phyloP scores from a whole-genome alignment of 805 yeast genomes.

The Cyberlindnera meyerae region DNA sequence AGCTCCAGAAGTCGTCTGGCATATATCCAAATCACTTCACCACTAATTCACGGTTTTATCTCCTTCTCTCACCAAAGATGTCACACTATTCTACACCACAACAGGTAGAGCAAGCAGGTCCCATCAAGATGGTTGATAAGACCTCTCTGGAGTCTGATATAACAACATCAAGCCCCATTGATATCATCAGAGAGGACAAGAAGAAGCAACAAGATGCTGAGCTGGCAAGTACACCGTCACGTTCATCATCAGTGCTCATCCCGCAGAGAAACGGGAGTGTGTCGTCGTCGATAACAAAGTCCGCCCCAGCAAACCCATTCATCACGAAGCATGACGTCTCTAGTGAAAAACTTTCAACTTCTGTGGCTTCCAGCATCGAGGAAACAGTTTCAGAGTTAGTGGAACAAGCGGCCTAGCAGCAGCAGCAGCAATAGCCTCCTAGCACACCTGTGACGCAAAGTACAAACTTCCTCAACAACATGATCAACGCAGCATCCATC shows the following conservation, averaged over 20 bases:
- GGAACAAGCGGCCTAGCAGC: slow-evolving; percentile 1
- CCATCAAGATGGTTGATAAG: too few species aligned
- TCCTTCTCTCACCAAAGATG: too few species aligned
- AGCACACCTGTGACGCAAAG: slow-evolving; percentile 16
- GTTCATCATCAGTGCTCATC: slow-evolving; percentile 8
- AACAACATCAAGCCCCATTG: too few species aligned
- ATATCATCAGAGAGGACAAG: too few species aligned
- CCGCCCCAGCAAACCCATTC: slow-evolving; percentile 47
- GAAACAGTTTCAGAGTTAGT: slow-evolving; percentile 15
- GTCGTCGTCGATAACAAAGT: slow-evolving; percentile 24
- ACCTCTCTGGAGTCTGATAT: too few species aligned
- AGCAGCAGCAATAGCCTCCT: slow-evolving; percentile 11
- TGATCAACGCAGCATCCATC: slow-evolving; percentile 15
- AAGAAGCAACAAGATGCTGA: too few species aligned
- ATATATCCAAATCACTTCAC: too few species aligned
- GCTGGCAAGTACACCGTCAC: too few species aligned
- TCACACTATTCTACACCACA: too few species aligned
- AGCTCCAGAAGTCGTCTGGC: too few species aligned
- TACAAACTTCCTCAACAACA: slow-evolving; percentile 19
- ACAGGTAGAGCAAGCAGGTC: too few species aligned
- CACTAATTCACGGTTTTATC: too few species aligned
- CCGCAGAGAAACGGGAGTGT: slow-evolving; percentile 5
- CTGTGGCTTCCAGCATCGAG: slow-evolving; percentile 21
- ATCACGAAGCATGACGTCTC: slow-evolving; percentile 49
- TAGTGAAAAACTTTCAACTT: slow-evolving; percentile 14